These are phyloP conservation scores for Boletus rubescentipes DNA, from an alignment of 768 basidiomycete genomes.

Conservation along the genomic window DNA sequence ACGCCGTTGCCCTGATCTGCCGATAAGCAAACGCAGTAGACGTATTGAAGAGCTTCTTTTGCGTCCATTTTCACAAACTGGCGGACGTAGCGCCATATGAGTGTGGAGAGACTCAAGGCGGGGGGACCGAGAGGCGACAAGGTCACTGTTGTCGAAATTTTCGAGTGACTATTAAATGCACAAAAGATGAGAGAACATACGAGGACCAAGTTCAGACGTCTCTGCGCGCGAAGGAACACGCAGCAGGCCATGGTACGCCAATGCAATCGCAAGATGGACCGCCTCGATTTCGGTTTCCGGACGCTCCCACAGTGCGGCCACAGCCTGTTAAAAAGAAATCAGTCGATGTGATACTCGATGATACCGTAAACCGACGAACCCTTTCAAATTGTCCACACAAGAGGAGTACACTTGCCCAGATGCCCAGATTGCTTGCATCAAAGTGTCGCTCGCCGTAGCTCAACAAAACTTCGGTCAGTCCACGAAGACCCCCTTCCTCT, in stretches of 20 bases:
- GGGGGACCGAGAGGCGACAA: constrained; percentile 67
- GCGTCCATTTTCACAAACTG: constrained; percentile 93
- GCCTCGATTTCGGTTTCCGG: constrained; percentile 88
- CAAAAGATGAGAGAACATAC: constrained; percentile 44
- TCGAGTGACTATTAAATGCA: background rate
- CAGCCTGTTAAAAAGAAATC: constrained; percentile 53
- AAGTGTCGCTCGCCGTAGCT: constrained; percentile 84
- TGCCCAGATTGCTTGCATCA: constrained; percentile 61
- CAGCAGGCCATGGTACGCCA: constrained; percentile 91
- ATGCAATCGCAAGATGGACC: constrained; percentile 87
- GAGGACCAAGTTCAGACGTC: constrained; percentile 78
- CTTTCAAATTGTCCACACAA: constrained; percentile 95
- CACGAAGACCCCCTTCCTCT: constrained; percentile 72
- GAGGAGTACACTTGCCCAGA: constrained; percentile 82
- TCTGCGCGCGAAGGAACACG: constrained; percentile 80
- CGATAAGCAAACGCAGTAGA: constrained; percentile 80
- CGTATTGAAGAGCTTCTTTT: constrained; percentile 91
- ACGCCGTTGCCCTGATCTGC: constrained; percentile 67
- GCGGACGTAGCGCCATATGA: constrained; percentile 91
- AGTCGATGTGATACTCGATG: background rate
- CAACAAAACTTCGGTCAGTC: constrained; percentile 70
- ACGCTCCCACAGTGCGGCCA: constrained; percentile 87
- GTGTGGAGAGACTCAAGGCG: constrained; percentile 75
- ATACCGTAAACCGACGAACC: constrained; percentile 42
- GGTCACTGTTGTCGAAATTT: constrained; percentile 48